A percentile compares a stretch with the other conserved stretches of the same genome.
Evolutionary conservation across 306 rosid genomes (phyloP).

Genomic region (Castanea crenata): DNA sequence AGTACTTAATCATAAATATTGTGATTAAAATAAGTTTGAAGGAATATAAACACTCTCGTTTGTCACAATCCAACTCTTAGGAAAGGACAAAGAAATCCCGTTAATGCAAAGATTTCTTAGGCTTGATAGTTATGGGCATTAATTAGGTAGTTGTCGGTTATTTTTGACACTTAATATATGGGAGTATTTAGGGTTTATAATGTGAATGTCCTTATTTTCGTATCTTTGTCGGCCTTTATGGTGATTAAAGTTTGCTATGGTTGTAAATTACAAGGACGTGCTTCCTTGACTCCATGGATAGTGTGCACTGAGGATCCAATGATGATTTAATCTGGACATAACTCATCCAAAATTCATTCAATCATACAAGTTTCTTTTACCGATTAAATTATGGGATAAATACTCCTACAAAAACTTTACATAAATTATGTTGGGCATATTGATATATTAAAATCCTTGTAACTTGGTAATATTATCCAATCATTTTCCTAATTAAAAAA

Average conservation of each 20-base stretch:
- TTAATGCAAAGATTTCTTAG: background rate
- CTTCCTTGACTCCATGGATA: background rate
- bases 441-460: too few relatives aligned
- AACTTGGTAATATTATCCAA: too few relatives aligned
- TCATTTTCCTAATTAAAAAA: too few relatives aligned
- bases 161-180: background rate
- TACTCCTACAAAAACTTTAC: too few relatives aligned
- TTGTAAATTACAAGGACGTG: background rate
- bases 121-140: slow-evolving; percentile 15
- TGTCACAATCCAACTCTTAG: background rate
- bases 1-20: background rate
- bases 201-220: background rate
- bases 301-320: slow-evolving; percentile 29
- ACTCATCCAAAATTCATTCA: too few relatives aligned
- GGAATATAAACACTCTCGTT: background rate
- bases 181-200: background rate
- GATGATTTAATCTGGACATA: background rate
- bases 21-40: background rate
- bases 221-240: slow-evolving; percentile 3
- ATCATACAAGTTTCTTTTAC: too few relatives aligned
- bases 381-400: too few relatives aligned
- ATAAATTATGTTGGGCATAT: too few relatives aligned
- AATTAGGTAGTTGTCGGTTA: slow-evolving; percentile 14
- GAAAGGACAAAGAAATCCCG: slow-evolving; percentile 21
- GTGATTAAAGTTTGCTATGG: background rate